A percentile compares a stretch with the other conserved stretches of the same genome.
These are phyloP conservation scores for Fusarium proliferatum DNA, from an alignment of 2,329 filamentous ascomycete species.

Conservation along the genomic window DNA sequence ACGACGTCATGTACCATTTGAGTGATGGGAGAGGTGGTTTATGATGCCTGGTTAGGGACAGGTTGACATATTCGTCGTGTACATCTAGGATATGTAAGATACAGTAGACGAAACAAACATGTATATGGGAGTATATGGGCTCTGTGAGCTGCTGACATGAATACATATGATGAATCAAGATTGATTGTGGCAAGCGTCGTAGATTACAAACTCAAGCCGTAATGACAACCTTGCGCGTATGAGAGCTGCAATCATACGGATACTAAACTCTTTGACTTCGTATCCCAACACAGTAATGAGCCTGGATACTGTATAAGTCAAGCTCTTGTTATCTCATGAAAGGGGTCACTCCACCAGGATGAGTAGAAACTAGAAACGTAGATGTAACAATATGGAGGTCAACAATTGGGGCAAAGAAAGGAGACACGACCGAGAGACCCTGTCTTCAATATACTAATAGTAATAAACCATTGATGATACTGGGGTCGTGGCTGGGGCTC, in stretches of 20 bases:
- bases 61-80: constrained; percentile 35
- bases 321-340: not conserved
- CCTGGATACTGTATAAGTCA: constrained; percentile 8
- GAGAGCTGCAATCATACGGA: not conserved
- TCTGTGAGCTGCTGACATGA: not conserved
- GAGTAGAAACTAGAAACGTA: not conserved
- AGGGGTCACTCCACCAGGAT: constrained; percentile 13
- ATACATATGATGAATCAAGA: not conserved
- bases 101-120: constrained; percentile 29
- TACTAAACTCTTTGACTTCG: not conserved
- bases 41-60: constrained; percentile 4
- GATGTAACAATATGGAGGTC: not conserved
- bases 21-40: constrained; percentile 7
- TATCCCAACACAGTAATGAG: not conserved
- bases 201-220: not conserved
- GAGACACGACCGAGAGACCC: constrained; percentile 21
- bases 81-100: constrained; percentile 45
- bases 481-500: constrained; percentile 28
- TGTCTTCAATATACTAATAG: constrained; percentile 13
- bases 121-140: constrained; percentile 11
- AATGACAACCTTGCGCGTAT: not conserved
- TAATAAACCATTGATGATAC: constrained; percentile 21
- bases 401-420: constrained; percentile 14
- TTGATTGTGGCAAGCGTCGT: not conserved
- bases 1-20: constrained; percentile 26